Percentiles rank a stretch among this genome's conserved stretches.
These are phyloP conservation scores for Pseudogymnoascus sp. DNA, from an alignment of 2,329 filamentous ascomycete species.

Conservation along the genomic window DNA sequence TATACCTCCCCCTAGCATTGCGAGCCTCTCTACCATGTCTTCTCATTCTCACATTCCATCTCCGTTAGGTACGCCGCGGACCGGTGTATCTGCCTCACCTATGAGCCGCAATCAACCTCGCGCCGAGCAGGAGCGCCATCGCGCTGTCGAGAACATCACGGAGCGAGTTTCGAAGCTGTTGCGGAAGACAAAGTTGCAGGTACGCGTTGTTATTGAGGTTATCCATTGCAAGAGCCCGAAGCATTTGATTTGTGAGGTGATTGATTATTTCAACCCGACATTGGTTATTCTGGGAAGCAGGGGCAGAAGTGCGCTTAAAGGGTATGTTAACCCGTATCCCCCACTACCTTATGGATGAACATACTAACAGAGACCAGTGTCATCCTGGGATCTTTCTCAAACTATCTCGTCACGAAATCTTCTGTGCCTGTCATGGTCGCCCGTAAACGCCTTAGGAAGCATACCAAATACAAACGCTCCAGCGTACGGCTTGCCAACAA, in stretches of 20 bases:
- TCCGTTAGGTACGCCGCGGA: constrained; percentile 17
- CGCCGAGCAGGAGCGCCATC: constrained; percentile 69
- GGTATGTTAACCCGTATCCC: constrained; percentile 42
- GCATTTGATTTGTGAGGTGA: constrained; percentile 93
- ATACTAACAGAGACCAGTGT: constrained; percentile 47
- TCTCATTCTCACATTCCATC: constrained; percentile 5
- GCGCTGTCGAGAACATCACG: constrained; percentile 76
- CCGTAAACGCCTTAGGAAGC: constrained; percentile 78
- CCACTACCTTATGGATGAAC: not conserved
- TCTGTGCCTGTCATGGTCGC: constrained; percentile 98
- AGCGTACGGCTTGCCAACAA: constrained; percentile 74
- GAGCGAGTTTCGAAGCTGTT: constrained; percentile 77
- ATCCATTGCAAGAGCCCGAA: constrained; percentile 97
- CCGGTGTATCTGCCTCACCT: constrained; percentile 22
- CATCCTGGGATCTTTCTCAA: constrained; percentile 90
- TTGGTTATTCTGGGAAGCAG: constrained; percentile 88
- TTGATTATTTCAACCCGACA: constrained; percentile 85
- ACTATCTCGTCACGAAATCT: constrained; percentile 94
- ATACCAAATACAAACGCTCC: constrained; percentile 69
- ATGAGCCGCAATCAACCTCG: constrained; percentile 43
- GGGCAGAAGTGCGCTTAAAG: constrained; percentile 85
- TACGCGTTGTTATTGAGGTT: constrained; percentile 88
- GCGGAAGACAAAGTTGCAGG: constrained; percentile 84
- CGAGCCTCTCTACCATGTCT: not conserved
- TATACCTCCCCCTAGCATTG: not conserved